Evolutionary conservation across 2,329 filamentous ascomycete genomes (phyloP).

Genomic region (Eurotiales sp.): DNA sequence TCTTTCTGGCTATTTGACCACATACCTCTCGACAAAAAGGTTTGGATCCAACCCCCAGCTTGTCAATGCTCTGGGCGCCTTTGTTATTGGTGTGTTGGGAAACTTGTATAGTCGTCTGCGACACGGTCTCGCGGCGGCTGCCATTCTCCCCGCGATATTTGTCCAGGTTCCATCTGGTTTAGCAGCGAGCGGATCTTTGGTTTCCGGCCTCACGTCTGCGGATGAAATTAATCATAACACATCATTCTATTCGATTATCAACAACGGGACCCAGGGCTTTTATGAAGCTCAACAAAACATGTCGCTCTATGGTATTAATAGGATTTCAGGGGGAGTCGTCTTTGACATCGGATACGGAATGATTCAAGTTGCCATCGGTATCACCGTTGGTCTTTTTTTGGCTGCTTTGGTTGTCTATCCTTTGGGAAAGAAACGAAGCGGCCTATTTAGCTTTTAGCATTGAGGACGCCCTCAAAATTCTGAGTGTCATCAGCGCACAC

Average conservation of each 20-base stretch:
- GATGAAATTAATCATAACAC: slow-evolving; percentile 48
- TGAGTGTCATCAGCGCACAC: neutral
- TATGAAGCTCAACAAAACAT: slow-evolving; percentile 27
- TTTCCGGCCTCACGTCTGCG: slow-evolving; percentile 56
- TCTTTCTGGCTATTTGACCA: slow-evolving; percentile 71
- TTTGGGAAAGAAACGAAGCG: slow-evolving; percentile 47
- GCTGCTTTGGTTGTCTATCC: slow-evolving; percentile 48
- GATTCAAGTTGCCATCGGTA: slow-evolving; percentile 49
- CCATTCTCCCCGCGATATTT: slow-evolving; percentile 86
- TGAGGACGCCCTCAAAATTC: slow-evolving; percentile 16
- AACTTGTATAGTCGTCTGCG: slow-evolving; percentile 72
- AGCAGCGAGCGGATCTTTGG: slow-evolving; percentile 55
- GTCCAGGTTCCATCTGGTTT: slow-evolving; percentile 62
- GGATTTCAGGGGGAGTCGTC: slow-evolving; percentile 26
- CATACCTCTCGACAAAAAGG: slow-evolving; percentile 66
- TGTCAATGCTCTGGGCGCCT: slow-evolving; percentile 72
- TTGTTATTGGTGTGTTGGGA: slow-evolving; percentile 74
- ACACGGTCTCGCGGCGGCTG: slow-evolving; percentile 78
- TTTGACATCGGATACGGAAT: slow-evolving; percentile 49
- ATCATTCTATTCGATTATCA: slow-evolving; percentile 41
- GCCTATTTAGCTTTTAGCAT: slow-evolving; percentile 44
- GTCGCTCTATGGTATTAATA: slow-evolving; percentile 17
- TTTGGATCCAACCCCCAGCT: slow-evolving; percentile 72
- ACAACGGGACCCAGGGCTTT: slow-evolving; percentile 35
- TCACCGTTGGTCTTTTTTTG: slow-evolving; percentile 48